Percentiles rank a stretch among this genome's conserved stretches.
phyloP scores from a whole-genome alignment of 805 yeast genomes.

The Pichia cabralensis region DNA sequence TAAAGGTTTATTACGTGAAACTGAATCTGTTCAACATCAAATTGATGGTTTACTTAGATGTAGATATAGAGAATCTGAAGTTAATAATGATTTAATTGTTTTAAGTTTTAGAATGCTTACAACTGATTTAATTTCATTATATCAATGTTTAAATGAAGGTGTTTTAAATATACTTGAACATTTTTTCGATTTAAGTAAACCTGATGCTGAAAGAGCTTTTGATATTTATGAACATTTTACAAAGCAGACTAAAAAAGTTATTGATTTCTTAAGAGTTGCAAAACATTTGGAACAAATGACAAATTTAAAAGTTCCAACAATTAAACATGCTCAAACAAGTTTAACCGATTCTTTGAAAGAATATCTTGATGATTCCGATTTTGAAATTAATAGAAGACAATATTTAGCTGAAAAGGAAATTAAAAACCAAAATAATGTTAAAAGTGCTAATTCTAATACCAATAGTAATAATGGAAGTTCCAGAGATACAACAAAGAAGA shows the following conservation, averaged over 20 bases:
- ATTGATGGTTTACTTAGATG: constrained; percentile 67
- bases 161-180: constrained; percentile 89
- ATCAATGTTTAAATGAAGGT: constrained; percentile 90
- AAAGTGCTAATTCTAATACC: too few relatives aligned
- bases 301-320: constrained; percentile 86
- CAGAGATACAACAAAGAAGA: too few relatives aligned
- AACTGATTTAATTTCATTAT: constrained; percentile 77
- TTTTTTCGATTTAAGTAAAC: constrained; percentile 82
- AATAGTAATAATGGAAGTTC: too few relatives aligned
- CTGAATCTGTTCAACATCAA: constrained; percentile 77
- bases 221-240: constrained; percentile 79
- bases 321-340: constrained; percentile 95
- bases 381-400: constrained; percentile 70
- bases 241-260: constrained; percentile 77
- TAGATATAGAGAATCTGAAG: constrained; percentile 67
- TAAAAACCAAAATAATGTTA: constrained; percentile 14
- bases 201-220: constrained; percentile 81
- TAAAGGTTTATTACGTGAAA: constrained; percentile 74
- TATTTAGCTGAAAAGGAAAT: constrained; percentile 58
- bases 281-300: constrained; percentile 82
- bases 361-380: constrained; percentile 77
- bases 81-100: constrained; percentile 73
- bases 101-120: constrained; percentile 83
- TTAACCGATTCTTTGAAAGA: constrained; percentile 80
- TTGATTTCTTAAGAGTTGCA: constrained; percentile 79